phyloP scores from a whole-genome alignment of 768 basidiomycete species.

The Leucosporidium scottii region DNA sequence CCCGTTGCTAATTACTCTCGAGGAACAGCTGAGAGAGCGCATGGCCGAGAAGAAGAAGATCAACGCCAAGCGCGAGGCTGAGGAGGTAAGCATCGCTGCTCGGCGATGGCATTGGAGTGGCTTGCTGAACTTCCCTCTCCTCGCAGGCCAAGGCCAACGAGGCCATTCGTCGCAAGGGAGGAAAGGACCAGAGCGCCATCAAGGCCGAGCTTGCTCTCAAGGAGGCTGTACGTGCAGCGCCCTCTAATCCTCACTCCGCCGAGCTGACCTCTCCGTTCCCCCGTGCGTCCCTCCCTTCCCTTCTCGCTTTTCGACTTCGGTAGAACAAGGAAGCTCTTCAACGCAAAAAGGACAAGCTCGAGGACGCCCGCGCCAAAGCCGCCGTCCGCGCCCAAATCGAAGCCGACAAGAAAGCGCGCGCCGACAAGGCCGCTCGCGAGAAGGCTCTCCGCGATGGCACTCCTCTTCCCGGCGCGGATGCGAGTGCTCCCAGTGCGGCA shows the following conservation, averaged over 20 bases:
- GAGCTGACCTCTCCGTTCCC: too few relatives aligned
- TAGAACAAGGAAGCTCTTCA: neutral
- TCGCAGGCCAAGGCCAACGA: constrained; percentile 56
- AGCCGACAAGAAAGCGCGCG: constrained; percentile 80
- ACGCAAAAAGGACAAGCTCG: constrained; percentile 61
- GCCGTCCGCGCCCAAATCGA: constrained; percentile 91
- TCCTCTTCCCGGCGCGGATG: constrained; percentile 40
- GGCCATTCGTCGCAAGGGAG: constrained; percentile 72
- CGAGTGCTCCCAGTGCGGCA: constrained; percentile 42
- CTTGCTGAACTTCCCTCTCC: constrained; percentile 24
- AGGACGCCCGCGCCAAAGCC: constrained; percentile 75
- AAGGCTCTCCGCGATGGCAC: constrained; percentile 85
- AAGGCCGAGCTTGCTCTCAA: constrained; percentile 58
- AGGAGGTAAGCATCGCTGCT: constrained; percentile 47
- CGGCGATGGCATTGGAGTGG: constrained; percentile 22
- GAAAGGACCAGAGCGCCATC: constrained; percentile 56
- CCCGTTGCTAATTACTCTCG: neutral
- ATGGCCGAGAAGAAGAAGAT: constrained; percentile 70
- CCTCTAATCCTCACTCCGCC: too few relatives aligned
- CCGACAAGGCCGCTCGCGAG: constrained; percentile 79
- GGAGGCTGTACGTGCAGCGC: neutral
- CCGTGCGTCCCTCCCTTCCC: too few relatives aligned
- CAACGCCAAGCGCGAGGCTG: constrained; percentile 65
- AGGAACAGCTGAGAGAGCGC: constrained; percentile 54
- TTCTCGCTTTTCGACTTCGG: too few relatives aligned